Conservation (phyloP, 2,329 filamentous ascomycete genomes). For the Arthrobotrys pseudoclavata region DNA sequence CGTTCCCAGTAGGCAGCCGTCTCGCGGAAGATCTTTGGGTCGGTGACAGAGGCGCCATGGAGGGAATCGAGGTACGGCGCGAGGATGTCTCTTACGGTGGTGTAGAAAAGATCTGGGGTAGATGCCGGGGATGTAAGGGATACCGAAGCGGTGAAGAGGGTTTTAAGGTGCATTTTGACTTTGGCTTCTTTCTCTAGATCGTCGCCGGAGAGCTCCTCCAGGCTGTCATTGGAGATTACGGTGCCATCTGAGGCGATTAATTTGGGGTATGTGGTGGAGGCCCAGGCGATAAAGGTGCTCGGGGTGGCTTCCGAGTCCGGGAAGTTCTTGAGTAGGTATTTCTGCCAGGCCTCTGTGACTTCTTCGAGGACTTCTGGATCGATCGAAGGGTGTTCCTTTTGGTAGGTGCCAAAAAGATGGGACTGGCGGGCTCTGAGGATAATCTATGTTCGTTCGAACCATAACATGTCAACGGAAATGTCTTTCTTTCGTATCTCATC, state of each 20-base stretch:
- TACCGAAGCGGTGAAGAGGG: slow-evolving; percentile 71
- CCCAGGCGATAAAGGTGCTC: slow-evolving; percentile 61
- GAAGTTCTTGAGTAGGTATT: slow-evolving; percentile 62
- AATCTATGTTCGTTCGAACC: slow-evolving; percentile 68
- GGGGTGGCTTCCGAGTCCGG: slow-evolving; percentile 59
- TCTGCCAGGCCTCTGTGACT: slow-evolving; percentile 61
- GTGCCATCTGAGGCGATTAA: slow-evolving; percentile 68
- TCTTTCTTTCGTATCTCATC: not conserved
- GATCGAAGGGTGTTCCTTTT: slow-evolving; percentile 77
- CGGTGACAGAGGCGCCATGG: slow-evolving; percentile 65
- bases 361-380: slow-evolving; percentile 59
- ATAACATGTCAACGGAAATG: slow-evolving; percentile 39
- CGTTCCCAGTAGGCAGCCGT: slow-evolving; percentile 87
- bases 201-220: slow-evolving; percentile 51
- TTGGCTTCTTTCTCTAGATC: slow-evolving; percentile 82
- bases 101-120: slow-evolving; percentile 69
- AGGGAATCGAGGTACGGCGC: slow-evolving; percentile 81
- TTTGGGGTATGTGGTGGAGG: slow-evolving; percentile 41
- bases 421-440: slow-evolving; percentile 79
- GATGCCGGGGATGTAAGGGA: slow-evolving; percentile 66
- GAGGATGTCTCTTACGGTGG: slow-evolving; percentile 77
- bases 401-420: slow-evolving; percentile 80
- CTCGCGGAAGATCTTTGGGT: slow-evolving; percentile 85
- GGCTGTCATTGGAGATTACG: slow-evolving; percentile 65
- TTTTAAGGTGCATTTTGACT: slow-evolving; percentile 87